Base-by-base conservation (phyloP, 106 monocot species). In the Triglochin maritima region DNA sequence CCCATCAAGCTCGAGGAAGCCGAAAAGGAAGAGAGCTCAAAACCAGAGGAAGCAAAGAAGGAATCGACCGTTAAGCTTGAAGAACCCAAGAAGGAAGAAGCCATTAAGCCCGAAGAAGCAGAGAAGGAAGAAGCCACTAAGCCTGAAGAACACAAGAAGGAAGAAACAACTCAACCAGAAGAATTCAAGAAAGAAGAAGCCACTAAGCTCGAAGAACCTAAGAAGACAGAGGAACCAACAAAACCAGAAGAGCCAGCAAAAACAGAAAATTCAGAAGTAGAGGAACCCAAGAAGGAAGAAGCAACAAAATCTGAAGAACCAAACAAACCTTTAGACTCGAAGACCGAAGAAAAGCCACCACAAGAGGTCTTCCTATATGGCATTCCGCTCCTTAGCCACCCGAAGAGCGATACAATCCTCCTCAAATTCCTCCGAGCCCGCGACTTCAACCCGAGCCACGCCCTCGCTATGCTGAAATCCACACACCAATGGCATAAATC, bases 361-460 rank as follows among this genome's bases (percentile, higher is more conserved):
- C 57, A 70, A 57, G 64, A 77, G 46, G 50, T 77, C 16, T 42
- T 44, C 56, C 53, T 77, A 2, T 77, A 70, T 69, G 77, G 77
- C 1, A 56, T 65, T 10, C 77, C 70, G 6, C 64, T 77, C 62
- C 62, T 70, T 13, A 62, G 55, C 29, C 62, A 42, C 47, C 70
- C 57, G 64, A 70, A 56, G 56, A 69, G 63, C 64, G 77, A 77
- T 64, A 70, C 70, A 12, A 64, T 77, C 64, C 77, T 77, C 57
- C 70, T 77, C 47, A 77, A 77, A 56, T 77, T 77, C 70, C 70
- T 77, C 48, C 69, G 77, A 7, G 77, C 77, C 11, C 55, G 77
- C 29, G 77, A 77, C 15, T 70, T 70, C 70, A 77, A 70, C 64
- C 64, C 59, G 70, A 77, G 64, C 64, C 70, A 77, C n/a, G 77